Evolutionary conservation across 106 monocot species (phyloP).

Genomic region (Dendrobium officinale): DNA sequence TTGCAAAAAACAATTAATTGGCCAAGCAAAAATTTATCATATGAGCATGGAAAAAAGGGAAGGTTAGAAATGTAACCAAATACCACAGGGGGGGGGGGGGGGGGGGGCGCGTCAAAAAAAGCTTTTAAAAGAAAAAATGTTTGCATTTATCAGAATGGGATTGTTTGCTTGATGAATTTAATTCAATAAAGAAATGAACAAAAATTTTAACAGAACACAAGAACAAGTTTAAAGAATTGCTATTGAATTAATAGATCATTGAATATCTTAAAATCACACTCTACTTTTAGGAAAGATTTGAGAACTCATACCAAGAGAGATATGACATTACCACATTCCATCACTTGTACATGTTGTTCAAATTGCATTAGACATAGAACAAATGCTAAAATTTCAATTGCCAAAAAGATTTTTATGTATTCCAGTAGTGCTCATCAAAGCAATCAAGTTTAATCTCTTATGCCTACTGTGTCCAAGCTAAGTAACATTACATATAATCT

Average conservation of each 20-base stretch:
- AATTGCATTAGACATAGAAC: neutral
- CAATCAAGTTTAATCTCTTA: no score
- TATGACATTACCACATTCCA: neutral
- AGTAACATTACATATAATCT: no score
- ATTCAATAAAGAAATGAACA: neutral
- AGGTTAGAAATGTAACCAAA: no score
- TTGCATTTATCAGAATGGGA: neutral
- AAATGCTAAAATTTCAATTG: neutral
- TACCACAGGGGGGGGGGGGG: neutral
- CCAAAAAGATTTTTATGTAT: neutral
- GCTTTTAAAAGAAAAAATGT: neutral
- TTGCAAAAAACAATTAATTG: no score
- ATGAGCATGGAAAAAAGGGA: no score
- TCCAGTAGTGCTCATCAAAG: no score
- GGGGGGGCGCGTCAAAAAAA: neutral
- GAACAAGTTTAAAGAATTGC: no score
- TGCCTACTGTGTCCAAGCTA: no score
- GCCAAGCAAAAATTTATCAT: no score
- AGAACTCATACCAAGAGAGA: neutral
- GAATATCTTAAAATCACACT: no score
- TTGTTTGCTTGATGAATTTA: neutral
- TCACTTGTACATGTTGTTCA: neutral
- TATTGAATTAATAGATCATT: no score
- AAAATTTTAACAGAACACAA: neutral
- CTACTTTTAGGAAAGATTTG: no score